Evolutionary conservation across 2,329 filamentous ascomycete species (phyloP).

Genomic region (Venturia carpophila): DNA sequence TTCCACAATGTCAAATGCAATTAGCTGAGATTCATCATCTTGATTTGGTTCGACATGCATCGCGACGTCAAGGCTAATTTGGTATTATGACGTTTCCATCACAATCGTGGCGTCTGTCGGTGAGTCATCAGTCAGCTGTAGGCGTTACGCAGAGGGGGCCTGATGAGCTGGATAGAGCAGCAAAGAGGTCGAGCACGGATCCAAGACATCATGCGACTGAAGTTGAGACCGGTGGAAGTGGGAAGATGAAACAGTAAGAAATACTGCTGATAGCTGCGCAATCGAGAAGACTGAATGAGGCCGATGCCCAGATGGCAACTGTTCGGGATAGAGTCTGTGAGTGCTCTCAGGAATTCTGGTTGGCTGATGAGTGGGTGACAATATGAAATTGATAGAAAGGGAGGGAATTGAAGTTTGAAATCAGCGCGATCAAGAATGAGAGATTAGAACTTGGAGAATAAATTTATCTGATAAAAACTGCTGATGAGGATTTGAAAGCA

Average conservation of each 20-base stretch:
- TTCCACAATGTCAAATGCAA: too few relatives aligned
- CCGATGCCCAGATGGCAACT: neutral
- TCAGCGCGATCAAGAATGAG: neutral
- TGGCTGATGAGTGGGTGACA: neutral
- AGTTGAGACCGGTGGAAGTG: neutral
- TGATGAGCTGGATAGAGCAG: neutral
- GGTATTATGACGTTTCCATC: too few relatives aligned
- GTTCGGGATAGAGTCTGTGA: neutral
- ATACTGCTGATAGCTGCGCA: neutral
- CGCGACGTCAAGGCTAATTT: too few relatives aligned
- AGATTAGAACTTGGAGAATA: neutral
- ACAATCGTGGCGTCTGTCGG: neutral
- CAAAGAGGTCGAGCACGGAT: neutral
- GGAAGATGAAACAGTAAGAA: neutral
- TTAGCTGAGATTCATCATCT: too few relatives aligned
- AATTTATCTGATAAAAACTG: constrained; percentile 9
- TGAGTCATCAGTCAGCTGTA: neutral
- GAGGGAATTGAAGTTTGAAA: neutral
- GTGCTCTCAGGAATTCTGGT: neutral
- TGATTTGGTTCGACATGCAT: too few relatives aligned
- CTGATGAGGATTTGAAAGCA: neutral
- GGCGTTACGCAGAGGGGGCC: too few relatives aligned
- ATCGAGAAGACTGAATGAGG: neutral
- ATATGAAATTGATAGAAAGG: neutral
- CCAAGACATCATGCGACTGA: neutral